Evolutionary conservation across 441 rosid genomes (phyloP).

Genomic region (Euphorbia celastroides): DNA sequence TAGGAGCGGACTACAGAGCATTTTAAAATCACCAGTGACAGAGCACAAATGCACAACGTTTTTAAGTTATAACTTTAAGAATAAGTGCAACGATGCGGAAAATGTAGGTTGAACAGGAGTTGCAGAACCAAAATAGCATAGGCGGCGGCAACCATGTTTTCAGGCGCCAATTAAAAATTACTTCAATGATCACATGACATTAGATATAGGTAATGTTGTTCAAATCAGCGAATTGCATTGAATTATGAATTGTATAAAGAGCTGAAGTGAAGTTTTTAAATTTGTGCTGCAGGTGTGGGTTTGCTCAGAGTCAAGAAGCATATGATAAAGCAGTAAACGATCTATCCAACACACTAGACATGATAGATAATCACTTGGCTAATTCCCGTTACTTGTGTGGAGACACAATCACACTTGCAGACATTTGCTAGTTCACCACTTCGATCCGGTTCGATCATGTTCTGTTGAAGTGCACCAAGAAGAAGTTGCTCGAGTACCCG

Average conservation of each 20-base stretch:
- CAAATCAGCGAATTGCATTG: not conserved
- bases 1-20: too few species aligned
- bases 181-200: too few species aligned
- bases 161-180: too few species aligned
- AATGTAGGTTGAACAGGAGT: too few species aligned
- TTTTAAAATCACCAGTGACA: too few species aligned
- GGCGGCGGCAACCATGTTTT: too few species aligned
- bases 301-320: conserved; percentile 85
- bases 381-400: conserved; percentile 67
- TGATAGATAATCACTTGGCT: conserved; percentile 49
- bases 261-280: not conserved
- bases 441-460: conserved; percentile 77
- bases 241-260: not conserved
- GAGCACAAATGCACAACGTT: too few species aligned
- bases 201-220: too few species aligned
- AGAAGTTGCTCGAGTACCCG: conserved; percentile 64
- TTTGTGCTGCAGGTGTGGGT: conserved; percentile 62
- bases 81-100: too few species aligned
- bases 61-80: too few species aligned
- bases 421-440: conserved; percentile 78
- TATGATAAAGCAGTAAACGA: conserved; percentile 64
- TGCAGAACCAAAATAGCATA: too few species aligned
- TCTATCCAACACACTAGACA: conserved; percentile 53
- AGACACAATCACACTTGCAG: conserved; percentile 52
- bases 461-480: conserved; percentile 78